These are phyloP conservation scores for Kluyveromyces sp. DNA, from an alignment of 1,139 yeast species.

Conservation along the genomic window DNA sequence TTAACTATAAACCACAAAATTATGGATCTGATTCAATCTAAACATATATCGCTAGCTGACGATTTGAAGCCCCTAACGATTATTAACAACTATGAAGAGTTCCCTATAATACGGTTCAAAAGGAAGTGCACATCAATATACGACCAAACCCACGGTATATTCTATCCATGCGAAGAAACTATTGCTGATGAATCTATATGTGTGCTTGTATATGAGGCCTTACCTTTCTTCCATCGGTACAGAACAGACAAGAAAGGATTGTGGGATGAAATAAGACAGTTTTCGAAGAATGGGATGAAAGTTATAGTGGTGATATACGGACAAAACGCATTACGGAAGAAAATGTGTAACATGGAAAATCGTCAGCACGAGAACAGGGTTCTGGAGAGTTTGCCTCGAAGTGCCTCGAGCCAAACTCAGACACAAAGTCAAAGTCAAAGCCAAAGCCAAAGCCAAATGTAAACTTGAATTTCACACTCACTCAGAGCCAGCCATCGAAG, in stretches of 20 bases:
- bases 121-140: constrained; percentile 35
- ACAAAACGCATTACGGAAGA: constrained; percentile 38
- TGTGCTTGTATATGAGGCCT: constrained; percentile 42
- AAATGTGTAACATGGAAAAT: constrained; percentile 41
- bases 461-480: too few species aligned
- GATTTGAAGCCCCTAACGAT: constrained; percentile 27
- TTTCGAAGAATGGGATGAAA: constrained; percentile 22
- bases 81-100: constrained; percentile 18
- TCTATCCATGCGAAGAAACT: constrained; percentile 43
- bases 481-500: too few species aligned
- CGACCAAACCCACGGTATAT: constrained; percentile 40
- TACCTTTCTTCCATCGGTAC: constrained; percentile 36
- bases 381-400: constrained; percentile 20
- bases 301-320: constrained; percentile 44
- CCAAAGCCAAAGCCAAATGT: too few species aligned
- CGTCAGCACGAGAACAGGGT: constrained; percentile 38
- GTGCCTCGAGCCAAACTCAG: constrained; percentile 14
- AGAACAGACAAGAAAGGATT: constrained; percentile 24
- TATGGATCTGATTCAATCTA: constrained; percentile 15
- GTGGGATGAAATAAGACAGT: constrained; percentile 16
- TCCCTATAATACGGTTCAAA: constrained; percentile 30
- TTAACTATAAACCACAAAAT: constrained; percentile 30
- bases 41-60: constrained; percentile 14
- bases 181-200: constrained; percentile 38
- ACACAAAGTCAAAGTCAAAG: not conserved